phyloP scores from a whole-genome alignment of 2,329 filamentous ascomycete genomes.

The Penicillium verrucosum region DNA sequence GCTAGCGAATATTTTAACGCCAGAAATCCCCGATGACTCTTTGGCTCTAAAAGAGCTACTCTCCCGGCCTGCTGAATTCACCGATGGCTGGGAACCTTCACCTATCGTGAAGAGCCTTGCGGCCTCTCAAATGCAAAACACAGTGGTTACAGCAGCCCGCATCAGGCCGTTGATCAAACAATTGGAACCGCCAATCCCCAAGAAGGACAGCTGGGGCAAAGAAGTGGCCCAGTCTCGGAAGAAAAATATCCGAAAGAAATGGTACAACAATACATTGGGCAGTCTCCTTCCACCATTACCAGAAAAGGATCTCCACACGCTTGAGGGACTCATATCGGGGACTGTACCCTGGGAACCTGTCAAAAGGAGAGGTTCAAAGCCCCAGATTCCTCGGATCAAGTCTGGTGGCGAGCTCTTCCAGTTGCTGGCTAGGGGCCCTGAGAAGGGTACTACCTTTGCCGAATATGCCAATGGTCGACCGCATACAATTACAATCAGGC shows the following conservation, averaged over 20 bases:
- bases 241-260: conserved; percentile 36
- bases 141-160: conserved; percentile 24
- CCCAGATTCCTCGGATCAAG: background rate
- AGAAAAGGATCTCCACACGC: conserved; percentile 32
- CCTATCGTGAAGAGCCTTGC: conserved; percentile 32
- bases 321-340: conserved; percentile 36
- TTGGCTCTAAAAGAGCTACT: conserved; percentile 20
- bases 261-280: conserved; percentile 34
- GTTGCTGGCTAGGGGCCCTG: conserved; percentile 37
- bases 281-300: conserved; percentile 41
- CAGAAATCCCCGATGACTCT: conserved; percentile 25
- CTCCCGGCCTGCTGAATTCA: conserved; percentile 17
- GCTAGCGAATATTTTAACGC: conserved; percentile 35
- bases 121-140: conserved; percentile 33
- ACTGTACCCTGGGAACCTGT: conserved; percentile 30
- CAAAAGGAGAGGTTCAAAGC: conserved; percentile 23
- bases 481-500: conserved; percentile 38
- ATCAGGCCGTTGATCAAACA: conserved; percentile 26
- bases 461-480: conserved; percentile 37
- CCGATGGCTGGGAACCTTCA: conserved; percentile 37
- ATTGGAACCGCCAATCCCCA: conserved; percentile 32
- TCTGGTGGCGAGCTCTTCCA: conserved; percentile 18
- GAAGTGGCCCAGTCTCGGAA: conserved; percentile 30
- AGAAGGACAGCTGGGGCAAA: conserved; percentile 37
- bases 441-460: conserved; percentile 36